Evolutionary conservation across 805 yeast genomes (phyloP).

Genomic region (Clavispora vitiphila): DNA sequence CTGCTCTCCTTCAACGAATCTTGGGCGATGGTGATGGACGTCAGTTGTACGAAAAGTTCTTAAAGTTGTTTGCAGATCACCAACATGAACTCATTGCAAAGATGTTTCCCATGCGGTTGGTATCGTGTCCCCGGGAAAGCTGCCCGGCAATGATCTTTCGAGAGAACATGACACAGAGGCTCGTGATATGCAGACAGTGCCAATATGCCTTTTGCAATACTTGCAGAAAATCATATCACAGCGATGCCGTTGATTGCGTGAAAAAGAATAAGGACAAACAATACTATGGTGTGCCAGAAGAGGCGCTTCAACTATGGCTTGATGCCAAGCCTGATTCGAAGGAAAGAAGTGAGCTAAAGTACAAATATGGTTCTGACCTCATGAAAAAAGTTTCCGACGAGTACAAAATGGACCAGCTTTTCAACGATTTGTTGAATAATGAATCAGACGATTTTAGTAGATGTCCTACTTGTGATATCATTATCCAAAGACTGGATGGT

Average conservation of each 20-base stretch:
- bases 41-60: slow-evolving; percentile 20
- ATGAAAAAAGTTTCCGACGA: slow-evolving; percentile 41
- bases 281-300: slow-evolving; percentile 25
- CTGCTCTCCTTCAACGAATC: slow-evolving; percentile 28
- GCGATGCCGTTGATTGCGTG: slow-evolving; percentile 43
- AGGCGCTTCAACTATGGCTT: slow-evolving; percentile 34
- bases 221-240: slow-evolving; percentile 62
- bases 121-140: slow-evolving; percentile 43
- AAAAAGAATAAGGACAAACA: slow-evolving; percentile 12
- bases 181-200: slow-evolving; percentile 48
- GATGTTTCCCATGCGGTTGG: slow-evolving; percentile 44
- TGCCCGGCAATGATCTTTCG: slow-evolving; percentile 47
- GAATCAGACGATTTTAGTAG: slow-evolving; percentile 38
- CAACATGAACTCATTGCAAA: slow-evolving; percentile 41
- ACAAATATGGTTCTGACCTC: slow-evolving; percentile 41
- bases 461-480: slow-evolving; percentile 50
- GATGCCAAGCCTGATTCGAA: slow-evolving; percentile 23
- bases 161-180: slow-evolving; percentile 39
- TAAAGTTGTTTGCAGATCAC: slow-evolving; percentile 29
- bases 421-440: slow-evolving; percentile 39
- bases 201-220: slow-evolving; percentile 50
- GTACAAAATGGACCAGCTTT: slow-evolving; percentile 42
- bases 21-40: slow-evolving; percentile 10
- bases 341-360: slow-evolving; percentile 29
- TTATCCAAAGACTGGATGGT: slow-evolving; percentile 54